These are phyloP conservation scores for Beauveria brongniartii DNA, from an alignment of 2,329 filamentous ascomycete genomes.

Conservation along the genomic window DNA sequence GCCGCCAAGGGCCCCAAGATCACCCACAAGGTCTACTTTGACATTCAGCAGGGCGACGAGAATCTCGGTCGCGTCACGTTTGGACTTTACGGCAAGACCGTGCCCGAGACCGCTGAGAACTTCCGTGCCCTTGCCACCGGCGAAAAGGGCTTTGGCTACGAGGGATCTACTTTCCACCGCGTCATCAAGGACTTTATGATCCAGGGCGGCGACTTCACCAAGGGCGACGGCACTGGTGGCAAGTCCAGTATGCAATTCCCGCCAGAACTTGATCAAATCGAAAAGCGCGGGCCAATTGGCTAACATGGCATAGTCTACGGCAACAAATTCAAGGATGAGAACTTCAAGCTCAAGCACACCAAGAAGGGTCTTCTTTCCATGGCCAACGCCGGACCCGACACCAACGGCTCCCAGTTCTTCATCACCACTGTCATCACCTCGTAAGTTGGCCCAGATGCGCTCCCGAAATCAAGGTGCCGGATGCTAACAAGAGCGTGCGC, in stretches of 20 bases:
- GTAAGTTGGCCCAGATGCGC: slow-evolving; percentile 35
- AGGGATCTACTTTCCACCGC: slow-evolving; percentile 78
- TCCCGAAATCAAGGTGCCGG: not conserved
- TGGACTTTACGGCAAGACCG: slow-evolving; percentile 80
- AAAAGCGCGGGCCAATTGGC: slow-evolving; percentile 11
- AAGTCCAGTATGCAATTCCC: slow-evolving; percentile 61
- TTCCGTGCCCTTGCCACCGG: slow-evolving; percentile 75
- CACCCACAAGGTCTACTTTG: slow-evolving; percentile 90
- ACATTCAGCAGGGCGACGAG: slow-evolving; percentile 70
- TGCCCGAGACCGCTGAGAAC: slow-evolving; percentile 67
- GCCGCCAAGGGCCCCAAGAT: slow-evolving; percentile 86
- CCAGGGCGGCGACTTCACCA: slow-evolving; percentile 84
- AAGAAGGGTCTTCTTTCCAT: slow-evolving; percentile 78
- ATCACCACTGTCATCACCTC: slow-evolving; percentile 76
- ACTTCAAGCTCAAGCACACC: slow-evolving; percentile 91
- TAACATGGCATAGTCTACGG: slow-evolving; percentile 60
- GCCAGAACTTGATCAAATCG: not conserved
- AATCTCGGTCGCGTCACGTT: slow-evolving; percentile 67
- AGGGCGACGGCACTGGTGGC: slow-evolving; percentile 72
- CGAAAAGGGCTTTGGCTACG: slow-evolving; percentile 79
- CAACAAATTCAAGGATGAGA: slow-evolving; percentile 77
- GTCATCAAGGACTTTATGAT: slow-evolving; percentile 91
- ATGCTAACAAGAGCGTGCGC: not conserved
- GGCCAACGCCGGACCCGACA: slow-evolving; percentile 79
- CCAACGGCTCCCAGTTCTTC: slow-evolving; percentile 87